phyloP scores from a whole-genome alignment of 2,329 filamentous ascomycete species.

The Curvularia verruculosa region DNA sequence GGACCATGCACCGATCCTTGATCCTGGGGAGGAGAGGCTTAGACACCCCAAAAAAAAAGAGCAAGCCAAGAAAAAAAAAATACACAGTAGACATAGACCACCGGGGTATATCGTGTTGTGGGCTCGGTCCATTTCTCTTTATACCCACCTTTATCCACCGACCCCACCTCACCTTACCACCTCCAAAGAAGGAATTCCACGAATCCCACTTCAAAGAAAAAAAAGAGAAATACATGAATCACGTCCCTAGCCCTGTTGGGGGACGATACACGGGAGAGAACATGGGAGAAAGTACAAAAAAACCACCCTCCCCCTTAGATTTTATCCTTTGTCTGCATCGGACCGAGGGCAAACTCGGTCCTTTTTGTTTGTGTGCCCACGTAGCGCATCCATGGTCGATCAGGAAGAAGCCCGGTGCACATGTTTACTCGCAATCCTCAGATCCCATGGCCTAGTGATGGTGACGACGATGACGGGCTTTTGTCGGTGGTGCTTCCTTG shows the following conservation, averaged over 20 bases:
- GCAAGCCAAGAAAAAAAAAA: background rate
- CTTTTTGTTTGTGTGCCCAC: background rate
- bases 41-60: background rate
- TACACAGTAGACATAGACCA: background rate
- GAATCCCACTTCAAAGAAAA: background rate
- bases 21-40: background rate
- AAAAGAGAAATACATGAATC: background rate
- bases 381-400: background rate
- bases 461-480: background rate
- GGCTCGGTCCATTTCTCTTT: background rate
- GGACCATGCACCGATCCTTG: background rate
- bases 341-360: conserved; percentile 2
- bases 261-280: background rate
- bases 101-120: background rate
- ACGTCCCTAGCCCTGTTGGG: background rate
- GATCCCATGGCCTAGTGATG: background rate
- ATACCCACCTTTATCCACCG: background rate
- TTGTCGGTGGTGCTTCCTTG: background rate
- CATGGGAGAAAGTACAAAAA: background rate
- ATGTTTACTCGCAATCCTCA: conserved; percentile 1
- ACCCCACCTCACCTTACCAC: background rate
- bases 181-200: background rate
- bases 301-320: background rate
- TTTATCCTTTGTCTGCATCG: conserved; percentile 3
- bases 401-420: conserved; percentile 3